phyloP scores from a whole-genome alignment of 2,329 filamentous ascomycete species.

The Epichloe baconii region DNA sequence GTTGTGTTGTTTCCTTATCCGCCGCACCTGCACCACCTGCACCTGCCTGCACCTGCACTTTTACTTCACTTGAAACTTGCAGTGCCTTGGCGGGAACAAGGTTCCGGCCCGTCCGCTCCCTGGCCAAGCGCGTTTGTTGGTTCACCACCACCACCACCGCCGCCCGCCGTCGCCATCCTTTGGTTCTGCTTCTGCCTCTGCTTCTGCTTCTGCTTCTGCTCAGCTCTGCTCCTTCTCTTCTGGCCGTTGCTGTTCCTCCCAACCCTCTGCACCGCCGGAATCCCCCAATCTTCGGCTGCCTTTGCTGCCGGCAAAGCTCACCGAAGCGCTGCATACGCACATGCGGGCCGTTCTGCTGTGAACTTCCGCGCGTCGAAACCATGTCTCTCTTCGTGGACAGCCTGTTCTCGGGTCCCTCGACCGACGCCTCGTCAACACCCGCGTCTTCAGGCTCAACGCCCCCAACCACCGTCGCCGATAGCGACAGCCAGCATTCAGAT shows the following conservation, averaged over 20 bases:
- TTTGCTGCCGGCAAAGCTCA: slow-evolving; percentile 5
- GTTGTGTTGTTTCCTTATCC: not conserved
- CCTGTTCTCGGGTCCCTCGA: slow-evolving; percentile 17
- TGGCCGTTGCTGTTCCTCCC: not conserved
- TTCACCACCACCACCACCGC: not conserved
- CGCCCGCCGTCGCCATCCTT: not conserved
- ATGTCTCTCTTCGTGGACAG: slow-evolving; percentile 23
- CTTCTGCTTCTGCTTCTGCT: not conserved
- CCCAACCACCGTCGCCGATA: slow-evolving; percentile 52
- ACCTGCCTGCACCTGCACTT: not conserved
- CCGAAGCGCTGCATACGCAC: slow-evolving; percentile 4
- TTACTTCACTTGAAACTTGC: too few relatives aligned
- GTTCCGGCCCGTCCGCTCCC: not conserved
- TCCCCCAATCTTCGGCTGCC: slow-evolving; percentile 1
- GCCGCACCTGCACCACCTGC: not conserved
- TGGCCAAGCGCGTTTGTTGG: not conserved
- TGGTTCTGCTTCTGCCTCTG: not conserved
- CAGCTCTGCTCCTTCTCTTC: not conserved
- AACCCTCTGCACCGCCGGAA: not conserved
- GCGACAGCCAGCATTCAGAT: slow-evolving; percentile 41
- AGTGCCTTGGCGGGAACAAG: too few relatives aligned
- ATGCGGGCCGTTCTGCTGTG: not conserved
- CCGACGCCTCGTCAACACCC: slow-evolving; percentile 35
- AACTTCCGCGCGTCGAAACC: slow-evolving; percentile 1
- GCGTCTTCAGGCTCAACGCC: slow-evolving; percentile 50